Evolutionary conservation across 371 early-diverging fungal genomes (phyloP).

Genomic region (Mortierella sp.): DNA sequence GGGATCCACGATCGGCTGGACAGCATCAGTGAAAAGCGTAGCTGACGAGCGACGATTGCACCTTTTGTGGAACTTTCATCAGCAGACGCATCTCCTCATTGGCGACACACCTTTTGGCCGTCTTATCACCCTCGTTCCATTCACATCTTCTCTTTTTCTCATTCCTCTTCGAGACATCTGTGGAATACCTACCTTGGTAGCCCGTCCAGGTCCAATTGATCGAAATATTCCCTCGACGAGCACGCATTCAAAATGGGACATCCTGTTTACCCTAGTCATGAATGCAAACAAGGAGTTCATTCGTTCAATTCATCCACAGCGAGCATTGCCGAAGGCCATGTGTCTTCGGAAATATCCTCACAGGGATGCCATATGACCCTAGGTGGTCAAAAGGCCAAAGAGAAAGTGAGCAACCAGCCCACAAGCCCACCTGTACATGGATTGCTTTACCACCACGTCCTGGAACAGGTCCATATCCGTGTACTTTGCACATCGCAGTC

Average conservation of each 20-base stretch:
- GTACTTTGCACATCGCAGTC: no score
- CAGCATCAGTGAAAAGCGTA: neutral
- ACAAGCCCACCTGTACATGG: no score
- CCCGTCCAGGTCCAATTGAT: neutral
- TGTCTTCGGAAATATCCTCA: no score
- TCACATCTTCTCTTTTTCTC: neutral
- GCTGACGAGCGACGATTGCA: neutral
- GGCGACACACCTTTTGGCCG: neutral
- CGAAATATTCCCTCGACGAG: neutral
- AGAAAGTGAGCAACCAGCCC: no score
- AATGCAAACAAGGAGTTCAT: no score
- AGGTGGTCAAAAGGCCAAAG: neutral
- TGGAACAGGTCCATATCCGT: no score
- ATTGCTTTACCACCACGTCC: no score
- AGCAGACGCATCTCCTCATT: neutral
- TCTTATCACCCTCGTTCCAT: neutral
- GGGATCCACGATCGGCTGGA: neutral
- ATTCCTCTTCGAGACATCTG: neutral
- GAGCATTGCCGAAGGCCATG: no score
- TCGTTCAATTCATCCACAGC: no score
- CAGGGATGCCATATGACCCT: neutral
- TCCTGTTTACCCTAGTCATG: no score
- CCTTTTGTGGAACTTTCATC: no score
- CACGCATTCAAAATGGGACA: neutral
- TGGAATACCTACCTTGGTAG: constrained; percentile 7